Evolutionary conservation across 2,329 filamentous ascomycete species (phyloP).

Genomic region (Akanthomyces uredinophilus): DNA sequence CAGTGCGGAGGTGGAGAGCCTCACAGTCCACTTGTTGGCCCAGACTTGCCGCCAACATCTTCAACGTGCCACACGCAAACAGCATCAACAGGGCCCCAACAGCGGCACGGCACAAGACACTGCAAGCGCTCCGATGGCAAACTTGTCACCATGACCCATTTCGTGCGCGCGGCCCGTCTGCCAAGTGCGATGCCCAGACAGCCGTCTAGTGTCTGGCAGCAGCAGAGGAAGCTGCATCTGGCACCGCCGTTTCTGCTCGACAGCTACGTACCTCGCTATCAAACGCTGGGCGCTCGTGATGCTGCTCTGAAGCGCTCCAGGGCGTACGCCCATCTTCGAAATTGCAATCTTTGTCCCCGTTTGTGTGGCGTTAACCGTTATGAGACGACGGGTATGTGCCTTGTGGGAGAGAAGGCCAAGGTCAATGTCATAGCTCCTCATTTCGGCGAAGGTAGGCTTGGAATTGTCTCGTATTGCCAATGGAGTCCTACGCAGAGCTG

Average conservation of each 20-base stretch:
- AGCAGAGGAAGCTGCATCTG: conserved; percentile 39
- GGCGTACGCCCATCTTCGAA: conserved; percentile 68
- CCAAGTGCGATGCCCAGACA: not conserved
- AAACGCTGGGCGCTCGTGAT: conserved; percentile 61
- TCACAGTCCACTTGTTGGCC: not conserved
- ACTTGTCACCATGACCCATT: not conserved
- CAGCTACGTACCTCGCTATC: conserved; percentile 68
- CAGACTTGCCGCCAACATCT: not conserved
- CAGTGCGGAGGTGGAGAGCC: not conserved
- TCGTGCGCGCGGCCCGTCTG: not conserved
- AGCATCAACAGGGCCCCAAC: not conserved
- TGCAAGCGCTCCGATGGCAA: not conserved
- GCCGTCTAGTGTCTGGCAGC: not conserved
- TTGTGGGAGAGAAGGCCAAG: conserved; percentile 71
- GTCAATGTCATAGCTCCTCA: conserved; percentile 83
- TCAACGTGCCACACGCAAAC: not conserved
- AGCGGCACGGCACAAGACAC: not conserved
- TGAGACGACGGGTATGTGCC: conserved; percentile 69
- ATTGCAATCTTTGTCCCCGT: conserved; percentile 78
- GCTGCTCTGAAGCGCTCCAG: conserved; percentile 66
- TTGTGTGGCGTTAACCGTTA: conserved; percentile 76
- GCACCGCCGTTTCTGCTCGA: conserved; percentile 66
- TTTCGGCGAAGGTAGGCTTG: conserved; percentile 63
- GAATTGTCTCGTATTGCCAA: not conserved
- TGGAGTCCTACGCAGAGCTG: not conserved